Evolutionary conservation across 768 basidiomycete genomes (phyloP).

Genomic region (Pleurotus cornucopiae): DNA sequence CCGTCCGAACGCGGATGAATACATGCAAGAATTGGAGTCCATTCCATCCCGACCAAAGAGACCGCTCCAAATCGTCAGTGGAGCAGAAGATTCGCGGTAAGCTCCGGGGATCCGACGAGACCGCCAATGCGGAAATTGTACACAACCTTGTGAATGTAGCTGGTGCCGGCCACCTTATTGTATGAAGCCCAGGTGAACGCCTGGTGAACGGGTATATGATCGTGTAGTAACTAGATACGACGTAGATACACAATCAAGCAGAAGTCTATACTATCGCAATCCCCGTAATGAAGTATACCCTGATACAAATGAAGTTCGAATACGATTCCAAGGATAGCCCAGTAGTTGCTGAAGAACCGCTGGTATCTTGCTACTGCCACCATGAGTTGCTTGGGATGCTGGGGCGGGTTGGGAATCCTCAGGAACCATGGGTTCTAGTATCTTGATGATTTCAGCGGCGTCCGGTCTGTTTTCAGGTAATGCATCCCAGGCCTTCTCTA

Average conservation of each 20-base stretch:
- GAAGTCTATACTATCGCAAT: background rate
- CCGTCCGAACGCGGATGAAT: too few relatives aligned
- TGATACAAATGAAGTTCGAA: background rate
- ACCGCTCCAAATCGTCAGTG: too few relatives aligned
- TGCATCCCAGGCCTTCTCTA: conserved; percentile 15
- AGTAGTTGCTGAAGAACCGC: background rate
- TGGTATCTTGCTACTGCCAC: too few relatives aligned
- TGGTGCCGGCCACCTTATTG: too few relatives aligned
- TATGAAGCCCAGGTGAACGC: too few relatives aligned
- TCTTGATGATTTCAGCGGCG: background rate
- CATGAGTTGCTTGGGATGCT: background rate
- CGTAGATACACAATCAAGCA: background rate
- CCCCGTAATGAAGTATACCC: background rate
- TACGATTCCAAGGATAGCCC: background rate
- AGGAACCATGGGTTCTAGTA: background rate
- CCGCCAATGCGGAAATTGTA: too few relatives aligned
- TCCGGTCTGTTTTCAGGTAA: conserved; percentile 13
- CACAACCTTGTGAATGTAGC: too few relatives aligned
- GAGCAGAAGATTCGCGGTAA: too few relatives aligned
- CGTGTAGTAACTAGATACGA: background rate
- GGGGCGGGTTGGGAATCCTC: background rate
- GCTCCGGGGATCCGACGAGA: too few relatives aligned
- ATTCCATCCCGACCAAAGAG: too few relatives aligned
- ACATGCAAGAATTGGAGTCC: too few relatives aligned
- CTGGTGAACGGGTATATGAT: too few relatives aligned